phyloP scores from a whole-genome alignment of 257 asterid genomes.

The Paraleonurus japonicus region DNA sequence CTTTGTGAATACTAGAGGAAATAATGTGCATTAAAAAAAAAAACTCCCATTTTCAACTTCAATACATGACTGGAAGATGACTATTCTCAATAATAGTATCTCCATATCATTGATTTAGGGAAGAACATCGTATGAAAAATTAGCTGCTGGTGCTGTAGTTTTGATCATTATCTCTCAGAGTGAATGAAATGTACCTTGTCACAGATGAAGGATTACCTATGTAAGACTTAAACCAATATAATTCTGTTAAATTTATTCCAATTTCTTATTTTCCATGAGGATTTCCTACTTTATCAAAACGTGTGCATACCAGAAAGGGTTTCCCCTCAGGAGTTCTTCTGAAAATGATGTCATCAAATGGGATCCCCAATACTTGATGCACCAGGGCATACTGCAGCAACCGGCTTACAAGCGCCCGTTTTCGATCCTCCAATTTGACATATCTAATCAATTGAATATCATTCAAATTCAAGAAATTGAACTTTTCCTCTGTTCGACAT shows the following conservation, averaged over 20 bases:
- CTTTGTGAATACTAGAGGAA: background rate
- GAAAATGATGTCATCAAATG: constrained; percentile 52
- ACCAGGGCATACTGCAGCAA: constrained; percentile 72
- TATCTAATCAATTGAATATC: constrained; percentile 44
- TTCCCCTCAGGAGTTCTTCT: constrained; percentile 69
- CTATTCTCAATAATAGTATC: background rate
- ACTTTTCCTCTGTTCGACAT: background rate
- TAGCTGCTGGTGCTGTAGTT: background rate
- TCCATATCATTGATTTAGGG: background rate
- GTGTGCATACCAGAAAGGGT: constrained; percentile 56
- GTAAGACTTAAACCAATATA: background rate
- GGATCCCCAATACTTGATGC: constrained; percentile 57
- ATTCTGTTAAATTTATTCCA: background rate
- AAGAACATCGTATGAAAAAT: background rate
- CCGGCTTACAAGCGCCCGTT: constrained; percentile 72
- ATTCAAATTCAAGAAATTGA: constrained; percentile 1
- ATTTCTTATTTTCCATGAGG: background rate
- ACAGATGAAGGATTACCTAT: background rate
- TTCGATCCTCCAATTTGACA: constrained; percentile 63
- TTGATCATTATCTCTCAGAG: background rate
- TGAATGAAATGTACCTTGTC: background rate
- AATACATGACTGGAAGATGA: background rate
- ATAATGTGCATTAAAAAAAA: background rate
- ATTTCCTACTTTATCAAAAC: background rate
- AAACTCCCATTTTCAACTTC: background rate